A percentile compares a stretch with the other conserved stretches of the same genome.
phyloP scores from a whole-genome alignment of 805 yeast species.

The Peterozyma xylosa region DNA sequence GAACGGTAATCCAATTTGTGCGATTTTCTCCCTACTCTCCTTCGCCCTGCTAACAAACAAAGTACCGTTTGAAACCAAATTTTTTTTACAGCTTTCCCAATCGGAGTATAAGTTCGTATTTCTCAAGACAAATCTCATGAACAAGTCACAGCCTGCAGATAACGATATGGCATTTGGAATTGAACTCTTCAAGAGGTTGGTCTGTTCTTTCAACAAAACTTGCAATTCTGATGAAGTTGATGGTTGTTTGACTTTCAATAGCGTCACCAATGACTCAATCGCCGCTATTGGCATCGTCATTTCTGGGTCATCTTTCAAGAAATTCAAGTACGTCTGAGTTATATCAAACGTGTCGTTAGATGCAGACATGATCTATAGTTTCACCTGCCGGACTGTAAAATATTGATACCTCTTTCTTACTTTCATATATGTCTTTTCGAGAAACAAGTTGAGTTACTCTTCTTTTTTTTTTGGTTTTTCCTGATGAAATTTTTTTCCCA shows the following conservation, averaged over 20 bases:
- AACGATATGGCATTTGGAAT: slow-evolving; percentile 89
- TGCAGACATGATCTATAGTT: not conserved
- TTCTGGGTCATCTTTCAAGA: slow-evolving; percentile 84
- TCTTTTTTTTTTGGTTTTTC: no score
- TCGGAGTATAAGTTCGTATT: slow-evolving; percentile 83
- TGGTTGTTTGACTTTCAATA: slow-evolving; percentile 78
- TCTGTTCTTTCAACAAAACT: slow-evolving; percentile 70
- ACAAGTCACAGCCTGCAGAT: slow-evolving; percentile 96
- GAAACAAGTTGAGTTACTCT: no score
- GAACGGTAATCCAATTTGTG: slow-evolving; percentile 80
- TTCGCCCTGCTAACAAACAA: slow-evolving; percentile 88
- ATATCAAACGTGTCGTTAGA: slow-evolving; percentile 57
- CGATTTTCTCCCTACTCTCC: slow-evolving; percentile 80
- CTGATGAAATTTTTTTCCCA: no score
- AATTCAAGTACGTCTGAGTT: slow-evolving; percentile 69
- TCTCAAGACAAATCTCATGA: slow-evolving; percentile 86
- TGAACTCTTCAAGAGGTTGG: slow-evolving; percentile 62
- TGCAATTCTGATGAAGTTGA: slow-evolving; percentile 91
- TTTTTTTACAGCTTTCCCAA: slow-evolving; percentile 89
- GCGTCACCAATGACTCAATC: slow-evolving; percentile 84
- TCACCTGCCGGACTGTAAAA: no score
- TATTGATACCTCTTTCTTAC: no score
- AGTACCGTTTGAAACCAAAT: slow-evolving; percentile 89
- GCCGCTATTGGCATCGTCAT: slow-evolving; percentile 99
- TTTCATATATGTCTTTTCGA: no score